These are phyloP conservation scores for Prunus armeniaca DNA, from an alignment of 306 rosid species.

Conservation along the genomic window DNA sequence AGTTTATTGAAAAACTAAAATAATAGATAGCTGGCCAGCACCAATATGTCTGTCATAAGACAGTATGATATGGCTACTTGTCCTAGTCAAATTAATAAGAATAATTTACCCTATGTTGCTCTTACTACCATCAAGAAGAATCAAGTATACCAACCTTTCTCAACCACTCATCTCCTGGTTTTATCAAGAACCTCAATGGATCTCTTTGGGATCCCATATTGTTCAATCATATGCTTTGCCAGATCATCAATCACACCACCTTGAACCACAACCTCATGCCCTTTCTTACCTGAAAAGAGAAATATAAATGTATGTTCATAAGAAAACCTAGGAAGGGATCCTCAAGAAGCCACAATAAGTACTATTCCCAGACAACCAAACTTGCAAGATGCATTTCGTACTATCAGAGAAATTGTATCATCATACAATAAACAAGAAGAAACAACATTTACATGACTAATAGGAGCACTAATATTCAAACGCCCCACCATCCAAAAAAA, in stretches of 20 bases:
- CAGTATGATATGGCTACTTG: too few species aligned
- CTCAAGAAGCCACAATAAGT: not conserved
- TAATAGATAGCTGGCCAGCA: too few species aligned
- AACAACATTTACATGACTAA: not conserved
- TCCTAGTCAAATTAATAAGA: not conserved
- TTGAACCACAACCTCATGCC: slow-evolving; percentile 82
- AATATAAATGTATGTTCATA: not conserved
- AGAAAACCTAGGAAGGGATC: not conserved
- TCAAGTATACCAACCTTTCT: not conserved
- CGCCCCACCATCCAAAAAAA: too few species aligned
- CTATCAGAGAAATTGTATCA: not conserved
- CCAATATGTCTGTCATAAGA: too few species aligned
- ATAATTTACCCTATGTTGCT: not conserved
- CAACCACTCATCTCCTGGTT: slow-evolving; percentile 53
- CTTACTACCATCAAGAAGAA: not conserved
- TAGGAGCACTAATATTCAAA: not conserved
- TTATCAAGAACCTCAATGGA: slow-evolving; percentile 87
- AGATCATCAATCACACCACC: slow-evolving; percentile 91
- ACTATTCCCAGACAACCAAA: not conserved
- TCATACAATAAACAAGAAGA: not conserved
- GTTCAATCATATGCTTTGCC: slow-evolving; percentile 79
- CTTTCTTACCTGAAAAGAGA: slow-evolving; percentile 73
- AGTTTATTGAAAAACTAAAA: too few species aligned
- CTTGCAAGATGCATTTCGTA: not conserved
- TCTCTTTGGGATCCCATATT: slow-evolving; percentile 88